Evolutionary conservation across 1,284 basidiomycete species (phyloP), one percentile per base, ranked within the genome.

Genomic region (Heterobasidion occidentale): DNA sequence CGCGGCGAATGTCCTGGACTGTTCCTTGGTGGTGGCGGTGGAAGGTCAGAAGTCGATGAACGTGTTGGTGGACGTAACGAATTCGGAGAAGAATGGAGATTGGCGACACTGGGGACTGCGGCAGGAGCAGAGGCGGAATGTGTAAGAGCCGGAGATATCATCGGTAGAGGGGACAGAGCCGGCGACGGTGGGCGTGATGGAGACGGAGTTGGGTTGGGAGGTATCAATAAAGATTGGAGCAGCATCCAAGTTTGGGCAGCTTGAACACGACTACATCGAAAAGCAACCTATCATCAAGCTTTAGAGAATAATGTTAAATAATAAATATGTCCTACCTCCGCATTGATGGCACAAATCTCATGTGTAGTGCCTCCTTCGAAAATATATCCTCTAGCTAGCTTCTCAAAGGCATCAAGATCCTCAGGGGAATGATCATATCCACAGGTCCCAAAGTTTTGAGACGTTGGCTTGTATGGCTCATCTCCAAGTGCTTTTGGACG

Each of bases 191-290:
- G 62, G 6, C 68, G 67, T 45, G 67, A 64, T n/a, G 55, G 50
- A 8, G 77, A 61, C 42, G 81, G 62, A 52, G 84, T 74, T 0
- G 77, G 76, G 11, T 77, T 60, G 45, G 80, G 62, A 51, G 84
- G 74, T 0, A 70, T 74, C 19, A 92, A 70, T 2, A 87, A 73
- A 7, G 80, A 79, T 14, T 75, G 76, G 12, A 93, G 68, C 7
- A 91, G 71, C 14, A 81, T 63, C 91, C 91, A 93, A 1, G 79
- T 75, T 62, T 90, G 82, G 0, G 84, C 84, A 5, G 82, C 80
- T 15, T 81, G 76, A n/a, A 75, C 65, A 61, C 83, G 77, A 19
- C 82, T 83, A 20, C 77, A 84, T 51, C 80, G 71, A 33, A 81
- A 68, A 7, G 90, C 88, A 42, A 81, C 72, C 86, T 89, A 57